A percentile compares a stretch with the other conserved stretches of the same genome.
These are phyloP conservation scores for Sporothrix humicola DNA, from an alignment of 2,329 filamentous ascomycete species.

Conservation along the genomic window DNA sequence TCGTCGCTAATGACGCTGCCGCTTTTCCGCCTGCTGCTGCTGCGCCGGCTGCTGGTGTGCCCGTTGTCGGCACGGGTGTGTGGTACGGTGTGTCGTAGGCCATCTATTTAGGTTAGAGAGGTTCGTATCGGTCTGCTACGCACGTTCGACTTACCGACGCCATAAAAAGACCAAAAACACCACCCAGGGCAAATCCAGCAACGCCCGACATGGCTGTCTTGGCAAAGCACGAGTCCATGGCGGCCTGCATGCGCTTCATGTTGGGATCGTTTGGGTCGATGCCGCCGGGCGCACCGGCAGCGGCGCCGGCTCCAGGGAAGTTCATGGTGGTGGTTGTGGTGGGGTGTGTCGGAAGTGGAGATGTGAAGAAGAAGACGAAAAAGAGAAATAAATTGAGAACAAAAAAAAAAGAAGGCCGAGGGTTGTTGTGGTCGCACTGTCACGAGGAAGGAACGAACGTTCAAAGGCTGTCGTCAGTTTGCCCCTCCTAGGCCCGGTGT, in stretches of 20 bases:
- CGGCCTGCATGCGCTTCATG: slow-evolving; percentile 73
- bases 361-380: not conserved
- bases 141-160: slow-evolving; percentile 71
- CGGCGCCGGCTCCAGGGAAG: slow-evolving; percentile 40
- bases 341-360: too few relatives aligned
- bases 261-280: slow-evolving; percentile 55
- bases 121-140: not conserved
- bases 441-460: not conserved
- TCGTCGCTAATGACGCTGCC: slow-evolving; percentile 22
- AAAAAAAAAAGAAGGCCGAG: not conserved
- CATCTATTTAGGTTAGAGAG: slow-evolving; percentile 66
- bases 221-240: slow-evolving; percentile 89
- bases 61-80: slow-evolving; percentile 43
- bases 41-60: slow-evolving; percentile 33
- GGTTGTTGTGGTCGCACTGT: not conserved
- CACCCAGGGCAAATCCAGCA: slow-evolving; percentile 93
- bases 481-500: slow-evolving; percentile 3
- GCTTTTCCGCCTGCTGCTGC: slow-evolving; percentile 16
- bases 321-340: slow-evolving; percentile 40
- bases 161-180: slow-evolving; percentile 97
- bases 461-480: slow-evolving; percentile 11
- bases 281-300: slow-evolving; percentile 35
- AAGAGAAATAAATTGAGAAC: not conserved
- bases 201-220: slow-evolving; percentile 90
- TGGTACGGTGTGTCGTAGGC: slow-evolving; percentile 93